These are phyloP conservation scores for Globisporangium solare DNA, from an alignment of 352 stramenopile genomes.

Conservation along the genomic window DNA sequence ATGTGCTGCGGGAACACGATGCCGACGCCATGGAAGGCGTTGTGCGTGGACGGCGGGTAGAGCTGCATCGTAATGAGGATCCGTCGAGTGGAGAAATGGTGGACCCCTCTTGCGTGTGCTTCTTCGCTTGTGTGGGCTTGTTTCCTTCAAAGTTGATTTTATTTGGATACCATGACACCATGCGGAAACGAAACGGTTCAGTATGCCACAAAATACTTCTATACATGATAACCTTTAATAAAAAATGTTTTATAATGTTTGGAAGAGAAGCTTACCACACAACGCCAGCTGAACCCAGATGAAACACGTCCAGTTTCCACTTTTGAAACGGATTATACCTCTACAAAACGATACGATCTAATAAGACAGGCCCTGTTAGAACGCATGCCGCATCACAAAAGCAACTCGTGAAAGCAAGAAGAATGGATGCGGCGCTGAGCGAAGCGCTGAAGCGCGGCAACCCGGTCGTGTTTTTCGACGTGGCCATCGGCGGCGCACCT, in stretches of 20 bases:
- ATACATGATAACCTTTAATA: no score
- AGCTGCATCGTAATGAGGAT: conserved; percentile 27
- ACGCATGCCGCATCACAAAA: neutral
- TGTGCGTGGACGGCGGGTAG: conserved; percentile 55
- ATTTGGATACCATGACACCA: no score
- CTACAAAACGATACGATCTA: neutral
- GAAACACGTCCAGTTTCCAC: neutral
- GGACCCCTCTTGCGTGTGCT: neutral
- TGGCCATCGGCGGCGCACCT: conserved; percentile 84
- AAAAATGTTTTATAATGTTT: no score
- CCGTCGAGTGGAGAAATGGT: no score
- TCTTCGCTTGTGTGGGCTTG: neutral
- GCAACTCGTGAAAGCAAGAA: conserved; percentile 1
- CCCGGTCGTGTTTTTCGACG: conserved; percentile 95
- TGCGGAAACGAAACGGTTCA: no score
- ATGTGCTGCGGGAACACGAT: conserved; percentile 45
- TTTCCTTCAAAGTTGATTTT: neutral
- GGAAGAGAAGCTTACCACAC: no score
- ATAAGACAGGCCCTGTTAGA: conserved; percentile 1
- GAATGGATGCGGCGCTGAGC: conserved; percentile 84
- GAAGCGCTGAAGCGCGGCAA: conserved; percentile 92
- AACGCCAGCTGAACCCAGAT: neutral
- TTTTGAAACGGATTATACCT: neutral
- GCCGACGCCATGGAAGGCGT: conserved; percentile 43
- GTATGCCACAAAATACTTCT: no score